Conservation (phyloP, 2,329 filamentous ascomycete species). For the Botryotinia convoluta region DNA sequence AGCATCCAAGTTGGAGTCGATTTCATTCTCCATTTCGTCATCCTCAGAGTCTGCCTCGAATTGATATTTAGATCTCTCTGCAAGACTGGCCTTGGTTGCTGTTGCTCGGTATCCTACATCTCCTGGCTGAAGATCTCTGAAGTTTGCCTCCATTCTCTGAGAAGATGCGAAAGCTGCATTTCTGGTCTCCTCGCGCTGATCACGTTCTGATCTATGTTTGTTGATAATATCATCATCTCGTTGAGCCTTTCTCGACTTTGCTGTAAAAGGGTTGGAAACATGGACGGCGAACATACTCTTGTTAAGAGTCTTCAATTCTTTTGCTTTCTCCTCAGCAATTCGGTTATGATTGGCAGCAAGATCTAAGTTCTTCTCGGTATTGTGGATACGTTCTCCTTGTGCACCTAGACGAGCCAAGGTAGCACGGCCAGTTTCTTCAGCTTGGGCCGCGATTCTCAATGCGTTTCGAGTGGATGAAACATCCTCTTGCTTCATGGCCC, state of each 20-base stretch:
- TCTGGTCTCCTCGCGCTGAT: conserved; percentile 62
- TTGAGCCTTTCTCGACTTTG: conserved; percentile 59
- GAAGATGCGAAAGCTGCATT: conserved; percentile 51
- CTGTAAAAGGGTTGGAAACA: conserved; percentile 75
- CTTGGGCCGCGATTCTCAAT: conserved; percentile 63
- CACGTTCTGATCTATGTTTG: conserved; percentile 63
- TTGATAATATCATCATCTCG: conserved; percentile 68
- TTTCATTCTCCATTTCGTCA: conserved; percentile 63
- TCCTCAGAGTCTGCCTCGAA: conserved; percentile 58
- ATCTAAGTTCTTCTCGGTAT: conserved; percentile 80
- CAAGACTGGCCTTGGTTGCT: conserved; percentile 43
- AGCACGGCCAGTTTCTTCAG: conserved; percentile 67
- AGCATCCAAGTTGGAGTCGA: conserved; percentile 63
- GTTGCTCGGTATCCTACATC: conserved; percentile 34
- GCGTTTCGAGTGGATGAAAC: conserved; percentile 70
- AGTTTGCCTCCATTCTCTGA: conserved; percentile 52
- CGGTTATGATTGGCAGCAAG: conserved; percentile 73
- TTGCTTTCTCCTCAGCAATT: conserved; percentile 74
- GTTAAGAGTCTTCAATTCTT: conserved; percentile 82
- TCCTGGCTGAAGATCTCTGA: conserved; percentile 44
- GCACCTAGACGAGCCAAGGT: conserved; percentile 71
- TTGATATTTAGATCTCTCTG: conserved; percentile 69
- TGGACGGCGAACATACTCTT: conserved; percentile 88
- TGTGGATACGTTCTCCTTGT: conserved; percentile 78
- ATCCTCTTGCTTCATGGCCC: conserved; percentile 73